Percentiles rank a stretch among this genome's conserved stretches.
Conservation (phyloP, 2,329 filamentous ascomycete genomes). For the Scortechinia acanthostroma region DNA sequence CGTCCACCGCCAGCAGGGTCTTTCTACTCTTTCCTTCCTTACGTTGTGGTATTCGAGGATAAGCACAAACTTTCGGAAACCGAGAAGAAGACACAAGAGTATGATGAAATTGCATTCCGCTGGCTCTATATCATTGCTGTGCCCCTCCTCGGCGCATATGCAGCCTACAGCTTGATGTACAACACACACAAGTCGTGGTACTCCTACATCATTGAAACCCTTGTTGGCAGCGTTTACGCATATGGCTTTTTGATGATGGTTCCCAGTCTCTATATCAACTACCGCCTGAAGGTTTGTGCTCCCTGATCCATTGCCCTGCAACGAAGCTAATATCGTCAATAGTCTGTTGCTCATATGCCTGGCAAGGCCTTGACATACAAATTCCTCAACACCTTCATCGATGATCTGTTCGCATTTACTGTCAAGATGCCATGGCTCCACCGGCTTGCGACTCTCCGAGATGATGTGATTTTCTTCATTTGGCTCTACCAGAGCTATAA, state of each 20-base stretch:
- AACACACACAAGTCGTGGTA: conserved; percentile 98
- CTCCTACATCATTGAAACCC: conserved; percentile 86
- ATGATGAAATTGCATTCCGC: conserved; percentile 94
- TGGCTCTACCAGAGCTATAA: conserved; percentile 92
- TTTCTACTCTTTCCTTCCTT: conserved; percentile 60
- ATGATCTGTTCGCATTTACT: conserved; percentile 96
- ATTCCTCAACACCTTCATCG: conserved; percentile 97
- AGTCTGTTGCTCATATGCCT: conserved; percentile 86
- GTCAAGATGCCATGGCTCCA: conserved; percentile 98
- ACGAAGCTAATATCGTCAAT: conserved; percentile 13
- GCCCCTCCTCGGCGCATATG: conserved; percentile 82
- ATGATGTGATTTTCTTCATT: conserved; percentile 97
- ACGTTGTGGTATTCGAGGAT: conserved; percentile 80
- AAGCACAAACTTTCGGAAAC: conserved; percentile 93
- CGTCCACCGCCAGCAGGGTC: conserved; percentile 55
- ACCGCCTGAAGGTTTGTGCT: conserved; percentile 70
- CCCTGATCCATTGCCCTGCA: not conserved
- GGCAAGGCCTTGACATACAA: conserved; percentile 96
- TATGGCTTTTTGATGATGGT: conserved; percentile 99
- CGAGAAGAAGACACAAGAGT: conserved; percentile 96
- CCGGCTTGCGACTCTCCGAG: conserved; percentile 81
- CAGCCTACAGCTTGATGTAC: conserved; percentile 83
- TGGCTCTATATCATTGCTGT: conserved; percentile 92
- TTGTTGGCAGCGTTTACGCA: conserved; percentile 92
- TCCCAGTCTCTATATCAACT: conserved; percentile 95